A percentile compares a stretch with the other conserved stretches of the same genome.
Evolutionary conservation across 345 rosid species (phyloP).

Genomic region (Sisymbrium altissimum): DNA sequence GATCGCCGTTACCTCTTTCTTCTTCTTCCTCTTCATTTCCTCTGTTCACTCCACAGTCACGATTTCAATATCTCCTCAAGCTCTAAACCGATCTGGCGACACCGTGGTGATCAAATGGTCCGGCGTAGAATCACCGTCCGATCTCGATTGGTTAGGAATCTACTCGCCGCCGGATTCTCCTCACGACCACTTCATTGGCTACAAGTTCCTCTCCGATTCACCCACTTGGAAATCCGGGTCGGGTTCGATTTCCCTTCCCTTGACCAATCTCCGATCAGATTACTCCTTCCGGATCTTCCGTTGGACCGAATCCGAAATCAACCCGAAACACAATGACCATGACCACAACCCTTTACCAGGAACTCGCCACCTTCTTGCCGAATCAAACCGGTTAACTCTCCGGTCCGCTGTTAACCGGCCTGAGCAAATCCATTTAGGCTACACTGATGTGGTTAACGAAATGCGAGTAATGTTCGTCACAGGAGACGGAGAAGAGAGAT

Average conservation of each 20-base stretch:
- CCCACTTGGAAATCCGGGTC: slow-evolving; percentile 63
- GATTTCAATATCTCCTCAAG: slow-evolving; percentile 47
- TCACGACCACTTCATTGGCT: slow-evolving; percentile 68
- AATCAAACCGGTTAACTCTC: slow-evolving; percentile 48
- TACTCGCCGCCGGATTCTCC: slow-evolving; percentile 79
- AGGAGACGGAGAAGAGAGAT: slow-evolving; percentile 59
- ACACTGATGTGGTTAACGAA: slow-evolving; percentile 56
- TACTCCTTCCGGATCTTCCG: slow-evolving; percentile 92
- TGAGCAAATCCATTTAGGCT: slow-evolving; percentile 80
- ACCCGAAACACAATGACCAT: slow-evolving; percentile 56
- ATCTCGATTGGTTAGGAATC: slow-evolving; percentile 85
- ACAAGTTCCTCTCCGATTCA: slow-evolving; percentile 63
- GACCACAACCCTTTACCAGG: slow-evolving; percentile 85
- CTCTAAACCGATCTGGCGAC: slow-evolving; percentile 60
- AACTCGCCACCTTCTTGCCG: slow-evolving; percentile 51
- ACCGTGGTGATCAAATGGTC: slow-evolving; percentile 61
- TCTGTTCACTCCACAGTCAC: slow-evolving; percentile 34
- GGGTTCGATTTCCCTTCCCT: slow-evolving; percentile 65
- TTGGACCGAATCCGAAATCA: slow-evolving; percentile 68
- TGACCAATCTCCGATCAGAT: slow-evolving; percentile 68
- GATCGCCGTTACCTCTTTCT: slow-evolving; percentile 33
- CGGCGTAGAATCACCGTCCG: slow-evolving; percentile 65
- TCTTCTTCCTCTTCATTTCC: slow-evolving; percentile 25
- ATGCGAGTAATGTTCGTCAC: slow-evolving; percentile 85
- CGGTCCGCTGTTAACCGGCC: slow-evolving; percentile 42